These are phyloP conservation scores for Daedaleopsis sinensis DNA, from an alignment of 768 basidiomycete species.

Conservation along the genomic window DNA sequence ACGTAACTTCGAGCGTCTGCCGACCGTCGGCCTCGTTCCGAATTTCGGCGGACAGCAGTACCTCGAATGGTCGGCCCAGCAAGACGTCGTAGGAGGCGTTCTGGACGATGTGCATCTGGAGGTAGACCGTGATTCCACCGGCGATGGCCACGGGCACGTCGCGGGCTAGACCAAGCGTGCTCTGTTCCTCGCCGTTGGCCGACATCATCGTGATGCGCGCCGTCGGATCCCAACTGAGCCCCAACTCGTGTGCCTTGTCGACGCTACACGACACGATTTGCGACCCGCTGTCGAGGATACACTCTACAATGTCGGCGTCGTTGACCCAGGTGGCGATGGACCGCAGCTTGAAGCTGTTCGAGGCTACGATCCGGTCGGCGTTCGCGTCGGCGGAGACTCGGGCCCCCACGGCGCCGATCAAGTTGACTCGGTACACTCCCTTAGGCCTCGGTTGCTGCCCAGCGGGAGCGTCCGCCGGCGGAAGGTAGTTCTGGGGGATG, in stretches of 20 bases:
- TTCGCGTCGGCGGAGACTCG: no score
- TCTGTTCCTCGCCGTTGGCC: not conserved
- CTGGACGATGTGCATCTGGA: not conserved
- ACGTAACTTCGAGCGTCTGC: slow-evolving; percentile 2
- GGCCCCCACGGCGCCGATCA: no score
- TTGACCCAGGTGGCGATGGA: not conserved
- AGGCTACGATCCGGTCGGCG: no score
- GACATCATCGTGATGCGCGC: slow-evolving; percentile 1
- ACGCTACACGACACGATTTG: not conserved
- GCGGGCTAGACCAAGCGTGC: not conserved
- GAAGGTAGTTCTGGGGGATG: no score
- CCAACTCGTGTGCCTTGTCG: not conserved
- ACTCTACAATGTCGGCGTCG: not conserved
- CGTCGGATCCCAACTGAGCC: not conserved
- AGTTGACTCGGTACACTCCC: no score
- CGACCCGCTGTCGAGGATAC: not conserved
- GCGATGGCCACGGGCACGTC: not conserved
- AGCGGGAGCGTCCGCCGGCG: no score
- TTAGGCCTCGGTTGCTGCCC: no score
- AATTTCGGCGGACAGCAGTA: not conserved
- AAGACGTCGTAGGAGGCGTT: not conserved
- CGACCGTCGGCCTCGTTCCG: not conserved
- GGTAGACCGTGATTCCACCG: not conserved
- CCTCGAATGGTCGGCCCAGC: not conserved
- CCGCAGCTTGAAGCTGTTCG: not conserved